phyloP scores from a whole-genome alignment of 2,329 filamentous ascomycete genomes.

The Ceratocystis alfenasii region DNA sequence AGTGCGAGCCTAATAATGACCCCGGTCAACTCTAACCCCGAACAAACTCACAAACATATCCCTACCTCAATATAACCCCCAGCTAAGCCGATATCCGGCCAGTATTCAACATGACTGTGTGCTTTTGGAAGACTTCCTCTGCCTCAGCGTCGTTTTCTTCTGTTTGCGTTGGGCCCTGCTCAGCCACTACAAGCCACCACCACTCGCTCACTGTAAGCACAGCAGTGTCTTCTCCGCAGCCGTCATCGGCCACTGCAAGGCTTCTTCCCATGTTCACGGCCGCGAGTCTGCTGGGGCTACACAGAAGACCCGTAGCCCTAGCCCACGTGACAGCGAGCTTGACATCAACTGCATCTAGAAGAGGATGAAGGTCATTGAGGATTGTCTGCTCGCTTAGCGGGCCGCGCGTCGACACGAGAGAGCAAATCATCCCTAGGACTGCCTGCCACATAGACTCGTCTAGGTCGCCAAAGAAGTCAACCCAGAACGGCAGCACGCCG shows the following conservation, averaged over 20 bases:
- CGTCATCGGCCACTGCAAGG: background rate
- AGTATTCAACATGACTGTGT: slow-evolving; percentile 20
- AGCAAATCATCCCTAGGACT: slow-evolving; percentile 49
- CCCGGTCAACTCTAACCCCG: too few species aligned
- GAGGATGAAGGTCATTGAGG: slow-evolving; percentile 43
- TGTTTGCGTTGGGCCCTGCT: slow-evolving; percentile 24
- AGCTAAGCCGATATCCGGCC: slow-evolving; percentile 5
- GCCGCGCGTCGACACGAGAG: slow-evolving; percentile 51
- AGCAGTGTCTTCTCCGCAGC: background rate
- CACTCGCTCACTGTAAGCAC: slow-evolving; percentile 44
- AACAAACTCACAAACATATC: too few species aligned
- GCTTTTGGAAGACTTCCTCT: slow-evolving; percentile 16
- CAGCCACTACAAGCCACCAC: slow-evolving; percentile 54
- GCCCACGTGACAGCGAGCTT: slow-evolving; percentile 49
- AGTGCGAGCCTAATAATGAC: too few species aligned
- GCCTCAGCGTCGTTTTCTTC: slow-evolving; percentile 7
- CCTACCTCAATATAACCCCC: too few species aligned
- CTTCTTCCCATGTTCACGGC: background rate
- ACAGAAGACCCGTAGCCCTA: slow-evolving; percentile 39
- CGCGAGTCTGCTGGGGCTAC: slow-evolving; percentile 25
- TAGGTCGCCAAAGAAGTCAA: slow-evolving; percentile 51
- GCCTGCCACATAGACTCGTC: slow-evolving; percentile 52
- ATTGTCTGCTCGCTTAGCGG: slow-evolving; percentile 43
- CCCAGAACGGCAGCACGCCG: slow-evolving; percentile 56
- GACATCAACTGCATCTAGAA: slow-evolving; percentile 52